phyloP scores from a whole-genome alignment of 306 rosid genomes.

The Sicyos edulis region DNA sequence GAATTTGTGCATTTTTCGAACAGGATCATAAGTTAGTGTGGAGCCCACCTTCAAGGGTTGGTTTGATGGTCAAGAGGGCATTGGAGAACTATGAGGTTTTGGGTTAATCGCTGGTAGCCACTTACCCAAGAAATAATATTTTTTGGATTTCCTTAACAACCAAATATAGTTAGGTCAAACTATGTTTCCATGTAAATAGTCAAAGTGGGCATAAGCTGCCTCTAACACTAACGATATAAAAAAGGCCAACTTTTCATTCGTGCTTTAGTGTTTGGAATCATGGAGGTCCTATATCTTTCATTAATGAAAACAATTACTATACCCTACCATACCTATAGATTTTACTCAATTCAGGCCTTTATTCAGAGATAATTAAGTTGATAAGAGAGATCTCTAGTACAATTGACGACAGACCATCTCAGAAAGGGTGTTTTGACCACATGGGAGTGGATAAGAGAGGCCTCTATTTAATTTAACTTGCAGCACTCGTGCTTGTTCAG shows the following conservation, averaged over 20 bases:
- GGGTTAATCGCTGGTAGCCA: too few species aligned
- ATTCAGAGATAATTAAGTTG: background rate
- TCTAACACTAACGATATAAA: too few species aligned
- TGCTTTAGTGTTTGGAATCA: background rate
- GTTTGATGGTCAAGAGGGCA: background rate
- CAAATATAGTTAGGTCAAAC: too few species aligned
- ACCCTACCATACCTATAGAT: background rate
- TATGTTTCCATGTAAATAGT: too few species aligned
- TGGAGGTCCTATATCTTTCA: background rate
- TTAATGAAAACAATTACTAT: too few species aligned
- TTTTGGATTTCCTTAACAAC: too few species aligned
- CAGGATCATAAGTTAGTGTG: background rate
- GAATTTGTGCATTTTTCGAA: background rate
- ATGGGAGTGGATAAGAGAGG: background rate
- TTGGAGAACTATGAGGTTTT: too few species aligned
- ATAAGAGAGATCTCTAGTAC: background rate
- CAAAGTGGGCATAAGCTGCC: too few species aligned
- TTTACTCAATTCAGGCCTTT: background rate
- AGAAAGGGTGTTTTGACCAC: background rate
- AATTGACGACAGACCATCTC: background rate
- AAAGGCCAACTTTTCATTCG: background rate
- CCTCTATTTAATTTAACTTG: background rate
- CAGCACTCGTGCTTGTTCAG: background rate
- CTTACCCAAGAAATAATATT: too few species aligned
- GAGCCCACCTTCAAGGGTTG: background rate